Evolutionary conservation across 441 rosid species (phyloP).

Genomic region (Adansonia grandidieri): DNA sequence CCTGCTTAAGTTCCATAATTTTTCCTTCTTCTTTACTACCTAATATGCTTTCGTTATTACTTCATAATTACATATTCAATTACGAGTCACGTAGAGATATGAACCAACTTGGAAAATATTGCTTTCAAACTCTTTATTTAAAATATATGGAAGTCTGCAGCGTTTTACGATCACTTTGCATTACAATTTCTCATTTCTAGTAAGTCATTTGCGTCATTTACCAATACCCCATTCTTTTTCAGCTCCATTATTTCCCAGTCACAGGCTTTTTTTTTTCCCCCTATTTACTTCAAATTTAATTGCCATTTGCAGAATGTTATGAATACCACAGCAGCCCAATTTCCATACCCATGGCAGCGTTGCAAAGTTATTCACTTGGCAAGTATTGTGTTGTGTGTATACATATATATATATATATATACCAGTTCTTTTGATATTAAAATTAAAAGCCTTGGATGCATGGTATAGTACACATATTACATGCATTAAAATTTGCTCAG

Average conservation of each 20-base stretch:
- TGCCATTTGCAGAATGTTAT: background rate
- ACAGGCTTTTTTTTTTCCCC: background rate
- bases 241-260: background rate
- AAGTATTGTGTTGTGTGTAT: background rate
- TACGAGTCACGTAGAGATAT: background rate
- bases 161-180: background rate
- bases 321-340: background rate
- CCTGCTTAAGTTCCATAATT: background rate
- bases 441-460: background rate
- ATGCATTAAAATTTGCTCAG: background rate
- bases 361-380: background rate
- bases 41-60: background rate
- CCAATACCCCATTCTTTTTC: background rate
- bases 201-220: background rate
- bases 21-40: constrained; percentile 18
- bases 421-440: background rate
- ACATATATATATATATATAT: background rate
- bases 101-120: constrained; percentile 22
- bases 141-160: background rate
- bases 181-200: constrained; percentile 9
- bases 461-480: background rate
- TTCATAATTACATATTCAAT: background rate
- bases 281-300: background rate
- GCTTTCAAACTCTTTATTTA: background rate
- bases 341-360: constrained; percentile 7